Percentiles rank a stretch among this genome's conserved stretches.
These are phyloP conservation scores for Tuber microsphaerosporum DNA, from an alignment of 495 filamentous ascomycete species.

Conservation along the genomic window DNA sequence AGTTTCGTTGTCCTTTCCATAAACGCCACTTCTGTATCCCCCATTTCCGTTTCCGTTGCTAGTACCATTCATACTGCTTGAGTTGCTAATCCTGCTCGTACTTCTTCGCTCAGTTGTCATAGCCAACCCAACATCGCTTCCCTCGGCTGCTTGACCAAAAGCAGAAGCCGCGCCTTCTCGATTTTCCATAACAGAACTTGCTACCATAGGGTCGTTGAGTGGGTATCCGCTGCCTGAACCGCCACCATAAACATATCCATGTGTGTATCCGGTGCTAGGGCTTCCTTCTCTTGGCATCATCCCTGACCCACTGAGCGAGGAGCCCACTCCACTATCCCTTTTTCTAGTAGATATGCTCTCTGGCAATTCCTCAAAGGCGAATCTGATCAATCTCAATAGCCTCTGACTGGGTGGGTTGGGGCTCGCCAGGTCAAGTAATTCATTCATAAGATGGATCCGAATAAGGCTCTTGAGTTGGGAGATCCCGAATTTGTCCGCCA, in stretches of 20 bases:
- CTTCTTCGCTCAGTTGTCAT: constrained; percentile 40
- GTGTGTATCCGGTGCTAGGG: constrained; percentile 36
- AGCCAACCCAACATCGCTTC: constrained; percentile 34
- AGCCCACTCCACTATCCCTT: constrained; percentile 38
- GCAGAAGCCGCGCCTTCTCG: constrained; percentile 38
- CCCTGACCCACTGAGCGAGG: constrained; percentile 28
- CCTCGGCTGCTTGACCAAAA: constrained; percentile 32
- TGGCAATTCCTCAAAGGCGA: constrained; percentile 41
- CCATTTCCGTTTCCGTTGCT: constrained; percentile 16
- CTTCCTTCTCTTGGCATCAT: constrained; percentile 38
- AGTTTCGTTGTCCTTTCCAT: constrained; percentile 40
- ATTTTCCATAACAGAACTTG: constrained; percentile 37
- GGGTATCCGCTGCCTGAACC: constrained; percentile 36
- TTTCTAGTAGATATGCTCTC: constrained; percentile 37
- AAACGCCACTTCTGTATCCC: constrained; percentile 27
- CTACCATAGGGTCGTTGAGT: constrained; percentile 35
- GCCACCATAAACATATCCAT: constrained; percentile 36
- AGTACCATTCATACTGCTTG: constrained; percentile 22
- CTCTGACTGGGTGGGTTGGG: constrained; percentile 32
- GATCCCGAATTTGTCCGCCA: constrained; percentile 42
- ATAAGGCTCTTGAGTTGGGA: constrained; percentile 42
- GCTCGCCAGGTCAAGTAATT: constrained; percentile 38
- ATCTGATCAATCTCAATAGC: constrained; percentile 38
- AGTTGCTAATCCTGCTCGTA: constrained; percentile 33
- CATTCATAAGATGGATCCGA: constrained; percentile 40